Conservation (phyloP, 495 filamentous ascomycete genomes). For the Astrothelium subdiscretum region DNA sequence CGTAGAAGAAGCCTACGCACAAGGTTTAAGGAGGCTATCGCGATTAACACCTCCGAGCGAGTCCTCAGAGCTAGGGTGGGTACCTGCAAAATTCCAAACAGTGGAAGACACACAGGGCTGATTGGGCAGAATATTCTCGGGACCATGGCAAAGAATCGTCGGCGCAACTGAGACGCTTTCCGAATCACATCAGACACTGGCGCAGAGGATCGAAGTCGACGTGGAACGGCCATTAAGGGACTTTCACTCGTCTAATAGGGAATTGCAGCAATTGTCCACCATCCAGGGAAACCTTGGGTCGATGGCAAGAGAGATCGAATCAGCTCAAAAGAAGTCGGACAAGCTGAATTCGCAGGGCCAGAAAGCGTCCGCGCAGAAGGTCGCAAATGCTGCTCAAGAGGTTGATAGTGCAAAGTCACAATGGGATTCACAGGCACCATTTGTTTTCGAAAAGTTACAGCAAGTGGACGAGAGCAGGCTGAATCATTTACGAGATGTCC, state of each 20-base stretch:
- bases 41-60: constrained; percentile 48
- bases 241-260: constrained; percentile 57
- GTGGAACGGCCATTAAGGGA: constrained; percentile 76
- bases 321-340: constrained; percentile 74
- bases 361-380: constrained; percentile 67
- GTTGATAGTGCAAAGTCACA: constrained; percentile 67
- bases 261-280: constrained; percentile 73
- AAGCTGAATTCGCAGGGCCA: constrained; percentile 72
- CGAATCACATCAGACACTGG: constrained; percentile 70
- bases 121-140: constrained; percentile 63
- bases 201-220: constrained; percentile 77
- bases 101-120: not conserved
- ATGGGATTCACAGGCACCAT: constrained; percentile 94
- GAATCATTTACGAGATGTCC: constrained; percentile 82
- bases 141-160: constrained; percentile 87
- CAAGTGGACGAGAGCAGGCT: constrained; percentile 78
- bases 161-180: constrained; percentile 68
- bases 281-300: constrained; percentile 69
- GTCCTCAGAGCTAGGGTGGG: constrained; percentile 74
- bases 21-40: constrained; percentile 70
- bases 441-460: constrained; percentile 90
- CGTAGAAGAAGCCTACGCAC: constrained; percentile 83
- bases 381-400: constrained; percentile 61
- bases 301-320: constrained; percentile 76
- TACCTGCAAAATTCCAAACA: constrained; percentile 10